Evolutionary conservation across 306 rosid species (phyloP), one percentile per base, ranked within the genome.

Genomic region (Alnus glutinosa): DNA sequence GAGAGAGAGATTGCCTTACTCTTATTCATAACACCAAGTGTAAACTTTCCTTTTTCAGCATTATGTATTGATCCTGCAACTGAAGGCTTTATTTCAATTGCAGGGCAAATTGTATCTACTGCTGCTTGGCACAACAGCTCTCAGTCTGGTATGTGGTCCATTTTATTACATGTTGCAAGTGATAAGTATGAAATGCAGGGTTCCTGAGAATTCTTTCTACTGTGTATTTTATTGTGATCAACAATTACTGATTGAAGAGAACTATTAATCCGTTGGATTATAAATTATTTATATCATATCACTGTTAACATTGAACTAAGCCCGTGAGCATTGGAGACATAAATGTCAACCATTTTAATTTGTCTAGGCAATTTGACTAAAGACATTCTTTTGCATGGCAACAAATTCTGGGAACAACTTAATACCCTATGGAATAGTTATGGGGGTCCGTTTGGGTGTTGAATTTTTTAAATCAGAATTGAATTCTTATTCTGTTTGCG

Each of bases 61-160:
- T 39, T 39, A 39, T 39, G 44, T 39, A 4, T 39, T 39, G 44
- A 39, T 39, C 44, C 44, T 39, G 44, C 44, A 39, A 39, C 44
- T 39, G 44, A 13, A 62, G 32, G 70, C 28, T 63, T 79, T 72
- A 55, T 79, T 49, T 57, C 63, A 75, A 55, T 75, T 85, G 84
- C 91, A 95, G 98, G 99, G 98, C 55, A 95, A 95, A 82, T 78
- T 93, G 85, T 95, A 95, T 73, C 79, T 95, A 12, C 81, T 95
- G 89, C 96, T 93, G 75, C 94, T 95, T 70, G 97, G 99, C 80
- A 91, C 98, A 66, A 95, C 99, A 46, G 98, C 99, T 55, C 96
- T 95, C 78, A 95, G 97, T 89, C 90, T 95, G 98, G 98, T 93
- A 81, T 64, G 89, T 77, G n/a, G 47, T 74, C 37, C 55, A 69